Base-by-base conservation (phyloP, 2,329 filamentous ascomycete species). In the Verticillium nubilum region DNA sequence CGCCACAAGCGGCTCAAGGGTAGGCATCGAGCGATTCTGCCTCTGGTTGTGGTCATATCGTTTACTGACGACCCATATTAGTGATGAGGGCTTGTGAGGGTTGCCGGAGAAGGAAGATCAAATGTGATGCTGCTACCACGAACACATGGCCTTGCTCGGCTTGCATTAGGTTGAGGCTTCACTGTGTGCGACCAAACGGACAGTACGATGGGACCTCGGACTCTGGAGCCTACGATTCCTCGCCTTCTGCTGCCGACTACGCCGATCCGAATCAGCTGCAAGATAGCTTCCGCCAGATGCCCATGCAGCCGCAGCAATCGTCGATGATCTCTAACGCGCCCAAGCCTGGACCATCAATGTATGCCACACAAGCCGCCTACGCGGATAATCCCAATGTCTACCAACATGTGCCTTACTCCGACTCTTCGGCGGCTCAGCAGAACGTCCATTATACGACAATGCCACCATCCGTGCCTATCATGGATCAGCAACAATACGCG, bases 21-120 rank as follows among this genome's bases (percentile, higher is more conserved):
- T 95, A 84, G 67, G 26, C n/a, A 17, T n/a, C 15, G 5, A 5
- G n/a, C n/a, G 25, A 17, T 10, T 15, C 27, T 15, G 13, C 19
- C 25, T 25, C 5, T 13, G 13, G 9, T 28, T 7, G 19, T 10
- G 37, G 31, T 53, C 27, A 50, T 59, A 35, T 26, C n/a, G 13
- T 55, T 26, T 28, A 57, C 62, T 64, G 56, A 63, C 54, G 2
- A 31, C 31, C 4, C 26, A 31, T 33, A 19, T 23, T 50, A 96
- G 94, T 97, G 57, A 97, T 97, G 92, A 88, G 95, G 79, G 95
- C 94, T 59, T 98, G 94, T 74, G 94, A 97, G 77, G 94, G 94
- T 62, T 98, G 94, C 72, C 86, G 94, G 63, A 88, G 92, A 75
- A 86, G 94, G 69, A 99, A 99, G 76, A 99, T 99, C 72, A 97